Conservation (phyloP, 805 yeast species). For the Saturnispora quitensis region DNA sequence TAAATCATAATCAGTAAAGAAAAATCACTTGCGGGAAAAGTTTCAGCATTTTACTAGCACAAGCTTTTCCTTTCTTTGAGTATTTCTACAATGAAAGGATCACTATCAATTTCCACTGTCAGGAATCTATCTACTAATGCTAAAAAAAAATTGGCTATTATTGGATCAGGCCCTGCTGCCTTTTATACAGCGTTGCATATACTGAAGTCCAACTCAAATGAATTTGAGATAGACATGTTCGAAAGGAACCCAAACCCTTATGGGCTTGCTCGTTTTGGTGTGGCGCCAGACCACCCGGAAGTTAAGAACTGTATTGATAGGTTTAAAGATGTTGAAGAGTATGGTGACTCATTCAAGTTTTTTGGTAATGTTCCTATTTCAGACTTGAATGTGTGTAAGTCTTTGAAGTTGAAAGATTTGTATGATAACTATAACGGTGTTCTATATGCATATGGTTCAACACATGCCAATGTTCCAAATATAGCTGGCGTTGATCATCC, state of each 20-base stretch:
- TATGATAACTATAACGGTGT: slow-evolving; percentile 57
- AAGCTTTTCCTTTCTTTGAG: background rate
- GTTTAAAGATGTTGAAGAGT: slow-evolving; percentile 40
- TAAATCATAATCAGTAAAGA: background rate
- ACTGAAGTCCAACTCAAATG: slow-evolving; percentile 30
- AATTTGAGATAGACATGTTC: slow-evolving; percentile 54
- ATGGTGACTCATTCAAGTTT: slow-evolving; percentile 35
- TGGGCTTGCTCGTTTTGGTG: slow-evolving; percentile 89
- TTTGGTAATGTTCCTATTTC: slow-evolving; percentile 59
- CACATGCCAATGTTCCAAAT: slow-evolving; percentile 35
- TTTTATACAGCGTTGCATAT: slow-evolving; percentile 79
- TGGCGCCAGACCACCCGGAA: slow-evolving; percentile 97
- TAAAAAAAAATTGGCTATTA: slow-evolving; percentile 48
- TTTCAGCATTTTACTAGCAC: background rate
- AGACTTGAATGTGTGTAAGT: slow-evolving; percentile 24
- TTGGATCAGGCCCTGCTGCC: slow-evolving; percentile 97
- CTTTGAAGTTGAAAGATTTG: slow-evolving; percentile 39
- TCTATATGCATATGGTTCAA: slow-evolving; percentile 76
- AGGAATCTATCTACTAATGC: background rate
- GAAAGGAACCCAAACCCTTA: slow-evolving; percentile 84
- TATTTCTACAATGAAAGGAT: background rate
- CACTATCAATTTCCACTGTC: background rate
- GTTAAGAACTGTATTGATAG: slow-evolving; percentile 80
- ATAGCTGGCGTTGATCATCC: slow-evolving; percentile 40
- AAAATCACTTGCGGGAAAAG: background rate